These are phyloP conservation scores for Caloboletus firmus DNA, from an alignment of 1,284 basidiomycete species.

Conservation along the genomic window DNA sequence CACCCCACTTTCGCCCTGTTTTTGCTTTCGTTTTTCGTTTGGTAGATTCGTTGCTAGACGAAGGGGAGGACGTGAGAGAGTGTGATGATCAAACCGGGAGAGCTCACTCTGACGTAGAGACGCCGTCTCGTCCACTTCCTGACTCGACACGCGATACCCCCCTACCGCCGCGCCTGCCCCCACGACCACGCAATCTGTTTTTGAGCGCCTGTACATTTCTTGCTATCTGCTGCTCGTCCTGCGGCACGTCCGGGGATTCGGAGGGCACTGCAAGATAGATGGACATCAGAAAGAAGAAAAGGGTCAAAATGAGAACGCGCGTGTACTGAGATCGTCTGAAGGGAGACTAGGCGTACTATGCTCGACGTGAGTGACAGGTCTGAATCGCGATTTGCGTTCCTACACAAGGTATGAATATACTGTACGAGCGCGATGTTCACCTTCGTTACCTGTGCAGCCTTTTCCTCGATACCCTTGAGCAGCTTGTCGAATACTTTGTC, in stretches of 20 bases:
- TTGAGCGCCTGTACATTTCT: conserved; percentile 91
- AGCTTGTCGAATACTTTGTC: conserved; percentile 79
- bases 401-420: conserved; percentile 31
- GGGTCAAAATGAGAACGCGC: conserved; percentile 31
- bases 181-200: conserved; percentile 71
- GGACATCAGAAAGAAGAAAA: neutral
- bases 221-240: conserved; percentile 87
- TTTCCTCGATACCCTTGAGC: conserved; percentile 73
- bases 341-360: conserved; percentile 48
- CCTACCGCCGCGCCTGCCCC: conserved; percentile 57
- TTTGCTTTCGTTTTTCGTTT: conserved; percentile 71
- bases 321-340: conserved; percentile 59
- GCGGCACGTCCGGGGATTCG: conserved; percentile 52
- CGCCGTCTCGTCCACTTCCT: conserved; percentile 61
- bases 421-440: neutral
- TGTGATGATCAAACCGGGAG: conserved; percentile 5
- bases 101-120: conserved; percentile 73
- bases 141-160: conserved; percentile 50
- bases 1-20: conserved; percentile 89
- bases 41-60: conserved; percentile 56
- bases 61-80: conserved; percentile 11
- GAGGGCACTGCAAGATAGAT: conserved; percentile 50
- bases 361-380: conserved; percentile 43
- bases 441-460: conserved; percentile 60
- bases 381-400: conserved; percentile 68